Evolutionary conservation across 1,284 basidiomycete genomes (phyloP), one percentile per base, ranked within the genome.

Genomic region (Irpex sp.): DNA sequence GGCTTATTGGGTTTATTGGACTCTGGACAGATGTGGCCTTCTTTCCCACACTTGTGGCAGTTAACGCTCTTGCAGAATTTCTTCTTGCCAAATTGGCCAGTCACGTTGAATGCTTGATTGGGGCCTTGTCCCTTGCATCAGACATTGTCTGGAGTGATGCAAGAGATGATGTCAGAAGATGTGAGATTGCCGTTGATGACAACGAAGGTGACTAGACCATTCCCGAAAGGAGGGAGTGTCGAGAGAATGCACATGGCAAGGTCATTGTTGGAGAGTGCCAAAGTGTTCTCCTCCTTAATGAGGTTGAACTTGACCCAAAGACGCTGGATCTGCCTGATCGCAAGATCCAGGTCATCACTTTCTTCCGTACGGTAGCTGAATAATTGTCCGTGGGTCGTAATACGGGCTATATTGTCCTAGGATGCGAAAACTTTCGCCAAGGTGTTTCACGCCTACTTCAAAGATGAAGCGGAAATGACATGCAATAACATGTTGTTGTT

Each of bases 361-460:
- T 70, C 66, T 17, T 63, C 54, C 31, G 64, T 66, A 17, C 62
- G 19, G 34, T 59, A 62, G 51, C 58, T 44, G 57, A 62, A 62
- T 13, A 69, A 51, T 13, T 64, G 62, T 5, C 62, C 44, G 4
- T 56, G 62, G 15, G 58, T 47, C 19, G 55, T 31, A 19, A 65
- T 56, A 19, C 63, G 59, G 3, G 63, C 62, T 21, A 69, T 21
- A 11, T 57, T 52, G 6, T 66, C 64, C 7, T 44, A 19, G 3
- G 58, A 15, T 21, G 58, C 51, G 64, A 56, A 67, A 2, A 59
- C 61, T 1, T 54, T 59, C 15, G 15, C 40, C 40, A 70, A 65
- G 2, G 64, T 59, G n/a, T 67, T 63, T 61, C 63, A 70, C 1
- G 65, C 67, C 9, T 64, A 62, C 40, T 66, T 65, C 9, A 65